Evolutionary conservation across 352 stramenopile species (phyloP).

Genomic region (Globisporangium barbulae): DNA sequence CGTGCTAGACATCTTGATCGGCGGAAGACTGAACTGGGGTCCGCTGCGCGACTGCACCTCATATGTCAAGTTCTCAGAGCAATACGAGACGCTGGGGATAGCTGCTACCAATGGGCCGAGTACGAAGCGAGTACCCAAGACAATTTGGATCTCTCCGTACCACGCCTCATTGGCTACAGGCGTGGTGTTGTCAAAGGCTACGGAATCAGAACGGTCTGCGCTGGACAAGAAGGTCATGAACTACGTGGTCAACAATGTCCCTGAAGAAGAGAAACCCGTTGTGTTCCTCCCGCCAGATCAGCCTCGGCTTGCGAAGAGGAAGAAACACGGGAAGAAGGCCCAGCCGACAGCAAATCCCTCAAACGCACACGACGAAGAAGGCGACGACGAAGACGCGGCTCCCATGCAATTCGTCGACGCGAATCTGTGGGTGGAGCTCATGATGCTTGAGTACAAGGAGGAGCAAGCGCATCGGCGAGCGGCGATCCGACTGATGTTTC

Average conservation of each 20-base stretch:
- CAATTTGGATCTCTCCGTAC: constrained; percentile 78
- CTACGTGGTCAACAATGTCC: constrained; percentile 63
- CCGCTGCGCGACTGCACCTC: constrained; percentile 51
- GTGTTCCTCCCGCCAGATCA: constrained; percentile 38
- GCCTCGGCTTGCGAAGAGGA: constrained; percentile 5
- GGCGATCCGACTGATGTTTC: constrained; percentile 92
- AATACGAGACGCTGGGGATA: constrained; percentile 39
- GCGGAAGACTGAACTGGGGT: constrained; percentile 55
- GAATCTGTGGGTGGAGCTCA: constrained; percentile 79
- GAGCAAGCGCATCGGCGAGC: constrained; percentile 89
- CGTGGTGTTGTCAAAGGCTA: constrained; percentile 72
- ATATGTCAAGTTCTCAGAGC: constrained; percentile 48
- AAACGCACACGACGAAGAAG: constrained; percentile 9
- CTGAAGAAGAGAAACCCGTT: constrained; percentile 44
- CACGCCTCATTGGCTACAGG: constrained; percentile 69
- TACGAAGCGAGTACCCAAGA: constrained; percentile 45
- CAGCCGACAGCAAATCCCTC: not conserved
- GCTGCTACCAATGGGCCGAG: not conserved
- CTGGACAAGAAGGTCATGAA: constrained; percentile 68
- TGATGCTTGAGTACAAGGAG: constrained; percentile 91
- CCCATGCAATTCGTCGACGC: constrained; percentile 63
- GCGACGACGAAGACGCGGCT: constrained; percentile 12
- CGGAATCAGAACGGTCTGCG: constrained; percentile 43
- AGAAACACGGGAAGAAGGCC: not conserved
- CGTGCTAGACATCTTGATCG: constrained; percentile 69